phyloP scores from a whole-genome alignment of 1,139 yeast genomes.

The Saccharomyces hybrid region DNA sequence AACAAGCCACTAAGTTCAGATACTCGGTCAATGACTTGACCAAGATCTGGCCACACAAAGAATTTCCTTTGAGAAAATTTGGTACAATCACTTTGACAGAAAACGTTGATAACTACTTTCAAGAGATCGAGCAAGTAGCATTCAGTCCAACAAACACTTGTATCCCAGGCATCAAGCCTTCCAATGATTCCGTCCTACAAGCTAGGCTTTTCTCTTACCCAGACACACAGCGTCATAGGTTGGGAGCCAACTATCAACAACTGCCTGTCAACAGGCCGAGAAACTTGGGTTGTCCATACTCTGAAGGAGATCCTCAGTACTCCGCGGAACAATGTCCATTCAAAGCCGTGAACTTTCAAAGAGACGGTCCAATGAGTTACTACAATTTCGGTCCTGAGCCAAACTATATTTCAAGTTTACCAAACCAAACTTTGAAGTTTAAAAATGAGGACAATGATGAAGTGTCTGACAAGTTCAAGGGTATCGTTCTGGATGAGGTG shows the following conservation, averaged over 20 bases:
- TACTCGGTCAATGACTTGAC: slow-evolving; percentile 64
- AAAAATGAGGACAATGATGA: slow-evolving; percentile 10
- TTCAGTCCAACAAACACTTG: slow-evolving; percentile 68
- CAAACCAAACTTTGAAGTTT: slow-evolving; percentile 14
- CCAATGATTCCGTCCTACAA: slow-evolving; percentile 84
- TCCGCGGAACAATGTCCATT: slow-evolving; percentile 18
- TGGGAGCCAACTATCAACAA: slow-evolving; percentile 51
- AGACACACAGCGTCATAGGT: slow-evolving; percentile 64
- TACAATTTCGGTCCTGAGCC: slow-evolving; percentile 32
- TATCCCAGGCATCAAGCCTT: slow-evolving; percentile 76
- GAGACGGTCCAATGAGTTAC: slow-evolving; percentile 35
- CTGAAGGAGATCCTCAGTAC: slow-evolving; percentile 10
- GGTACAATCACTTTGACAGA: slow-evolving; percentile 46
- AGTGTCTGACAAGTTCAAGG: slow-evolving; percentile 21
- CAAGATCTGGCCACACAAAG: slow-evolving; percentile 50
- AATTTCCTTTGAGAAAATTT: slow-evolving; percentile 49
- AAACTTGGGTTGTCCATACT: slow-evolving; percentile 32
- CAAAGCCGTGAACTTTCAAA: slow-evolving; percentile 37
- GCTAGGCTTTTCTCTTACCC: slow-evolving; percentile 79
- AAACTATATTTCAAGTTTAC: slow-evolving; percentile 31
- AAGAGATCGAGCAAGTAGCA: slow-evolving; percentile 52
- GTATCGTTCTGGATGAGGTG: slow-evolving; percentile 31
- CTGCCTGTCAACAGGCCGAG: slow-evolving; percentile 53
- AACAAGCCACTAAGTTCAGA: slow-evolving; percentile 53
- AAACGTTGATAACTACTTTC: slow-evolving; percentile 48